Conservation (phyloP, 2,329 filamentous ascomycete genomes). For the Pyricularia sp. region DNA sequence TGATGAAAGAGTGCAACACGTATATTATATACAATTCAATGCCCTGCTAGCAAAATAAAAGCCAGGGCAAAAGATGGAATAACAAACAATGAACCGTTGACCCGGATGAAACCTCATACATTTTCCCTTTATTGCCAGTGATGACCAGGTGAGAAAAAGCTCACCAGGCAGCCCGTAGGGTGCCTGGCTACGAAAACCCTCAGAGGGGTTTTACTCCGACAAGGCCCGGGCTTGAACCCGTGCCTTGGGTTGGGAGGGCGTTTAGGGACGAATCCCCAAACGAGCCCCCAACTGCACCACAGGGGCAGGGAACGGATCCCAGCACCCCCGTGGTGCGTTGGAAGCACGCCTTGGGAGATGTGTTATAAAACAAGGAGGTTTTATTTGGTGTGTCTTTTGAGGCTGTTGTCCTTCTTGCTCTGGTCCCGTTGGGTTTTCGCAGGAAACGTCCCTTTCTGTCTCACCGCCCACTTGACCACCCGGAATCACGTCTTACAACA, state of each 20-base stretch:
- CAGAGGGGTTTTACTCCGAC: not conserved
- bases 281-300: not conserved
- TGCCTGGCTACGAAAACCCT: not conserved
- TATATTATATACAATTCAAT: too few relatives aligned
- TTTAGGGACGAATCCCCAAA: not conserved
- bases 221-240: not conserved
- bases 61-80: not conserved
- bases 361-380: not conserved
- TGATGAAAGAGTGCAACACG: not conserved
- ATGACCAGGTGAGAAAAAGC: not conserved
- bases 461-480: too few relatives aligned
- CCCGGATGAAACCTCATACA: not conserved
- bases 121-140: not conserved
- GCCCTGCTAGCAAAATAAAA: not conserved
- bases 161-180: not conserved
- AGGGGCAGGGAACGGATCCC: not conserved
- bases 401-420: not conserved
- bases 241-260: not conserved
- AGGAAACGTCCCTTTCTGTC: too few relatives aligned
- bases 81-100: not conserved
- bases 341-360: not conserved
- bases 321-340: not conserved
- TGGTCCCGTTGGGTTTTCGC: not conserved
- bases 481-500: not conserved
- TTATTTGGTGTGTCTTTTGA: not conserved